Conservation (phyloP, 2,329 filamentous ascomycete species). For the Phialophora verrucosa region DNA sequence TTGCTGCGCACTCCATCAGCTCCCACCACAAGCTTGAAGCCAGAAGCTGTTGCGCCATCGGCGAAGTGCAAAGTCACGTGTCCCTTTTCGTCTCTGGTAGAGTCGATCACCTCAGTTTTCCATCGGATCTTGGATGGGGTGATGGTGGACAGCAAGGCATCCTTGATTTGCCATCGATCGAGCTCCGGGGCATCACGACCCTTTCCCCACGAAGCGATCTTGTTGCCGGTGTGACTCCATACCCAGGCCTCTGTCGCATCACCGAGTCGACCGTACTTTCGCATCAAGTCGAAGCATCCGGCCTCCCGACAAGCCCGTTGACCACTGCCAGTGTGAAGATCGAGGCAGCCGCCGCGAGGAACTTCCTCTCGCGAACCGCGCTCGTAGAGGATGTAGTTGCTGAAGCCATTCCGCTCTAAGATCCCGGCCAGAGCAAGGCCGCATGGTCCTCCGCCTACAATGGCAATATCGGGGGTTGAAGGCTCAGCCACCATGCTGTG, state of each 20-base stretch:
- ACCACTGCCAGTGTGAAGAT: constrained; percentile 36
- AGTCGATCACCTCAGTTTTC: constrained; percentile 39
- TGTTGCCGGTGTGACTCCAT: constrained; percentile 8
- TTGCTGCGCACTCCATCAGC: constrained; percentile 58
- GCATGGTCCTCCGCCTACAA: constrained; percentile 45
- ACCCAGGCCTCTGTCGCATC: constrained; percentile 2
- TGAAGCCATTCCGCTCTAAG: constrained; percentile 37
- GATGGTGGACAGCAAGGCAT: constrained; percentile 47
- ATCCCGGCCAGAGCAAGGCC: constrained; percentile 46
- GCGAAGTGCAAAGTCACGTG: constrained; percentile 39
- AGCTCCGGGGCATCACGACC: constrained; percentile 47
- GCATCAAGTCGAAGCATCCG: constrained; percentile 34
- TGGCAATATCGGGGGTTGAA: constrained; percentile 41
- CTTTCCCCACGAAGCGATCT: constrained; percentile 30
- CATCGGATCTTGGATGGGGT: constrained; percentile 45
- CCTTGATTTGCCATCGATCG: constrained; percentile 47
- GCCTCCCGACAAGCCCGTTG: constrained; percentile 39
- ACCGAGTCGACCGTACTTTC: constrained; percentile 31
- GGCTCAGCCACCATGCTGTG: neutral
- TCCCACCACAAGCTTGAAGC: constrained; percentile 55
- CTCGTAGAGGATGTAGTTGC: constrained; percentile 42
- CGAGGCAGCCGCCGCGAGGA: constrained; percentile 36
- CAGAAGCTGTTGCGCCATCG: constrained; percentile 43
- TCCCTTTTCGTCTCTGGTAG: constrained; percentile 33
- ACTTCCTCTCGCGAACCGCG: constrained; percentile 37